Evolutionary conservation across 1,284 basidiomycete species (phyloP), one percentile per base, ranked within the genome.

Genomic region (Puccinia horiana): DNA sequence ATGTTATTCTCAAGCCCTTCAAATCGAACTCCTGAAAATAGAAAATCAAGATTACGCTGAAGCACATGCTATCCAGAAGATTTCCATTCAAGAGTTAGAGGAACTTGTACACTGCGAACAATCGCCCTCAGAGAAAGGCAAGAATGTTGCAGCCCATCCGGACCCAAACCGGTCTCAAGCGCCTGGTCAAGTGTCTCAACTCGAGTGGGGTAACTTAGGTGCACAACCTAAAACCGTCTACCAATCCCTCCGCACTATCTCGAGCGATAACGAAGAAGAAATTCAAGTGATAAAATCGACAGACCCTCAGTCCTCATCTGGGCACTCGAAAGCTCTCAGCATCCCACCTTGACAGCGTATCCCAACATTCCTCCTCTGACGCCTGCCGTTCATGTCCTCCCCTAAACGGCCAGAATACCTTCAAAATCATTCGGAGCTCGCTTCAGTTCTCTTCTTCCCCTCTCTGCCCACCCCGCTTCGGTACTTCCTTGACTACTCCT

Each of bases 401-500:
- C 4, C 65, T 42, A 14, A 69, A 69, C 65, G 65, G n/a, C 1
- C 65, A 69, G 29, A 69, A 69, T 14, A 47, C n/a, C 11, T 29
- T 47, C 65, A 69, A 69, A 40, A 47, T 2, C n/a, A n/a, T 47
- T 16, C 65, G 65, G 11, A 69, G 42, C 26, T 69, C 65, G 0
- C 42, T 69, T 47, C 65, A 69, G 42, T 69, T 42, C 63, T 67
- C 42, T 16, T 69, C 65, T 29, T 69, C 65, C 42, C 65, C 65
- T 12, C 40, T 69, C 65, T 69, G 42, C 23, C 65, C 42, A 12
- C 65, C 42, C 29, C 40, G 65, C 5, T 69, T 69, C 11, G 65
- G 65, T 29, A 69, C 65, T 29, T 69, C 65, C n/a, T 47, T 69
- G 12, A 69, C 40, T 47, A 69, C 65, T 26, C 65, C 65, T 47